Base-by-base conservation (phyloP, 225 moss, liverwort and hornwort genomes). In the Straminergon stramineum region DNA sequence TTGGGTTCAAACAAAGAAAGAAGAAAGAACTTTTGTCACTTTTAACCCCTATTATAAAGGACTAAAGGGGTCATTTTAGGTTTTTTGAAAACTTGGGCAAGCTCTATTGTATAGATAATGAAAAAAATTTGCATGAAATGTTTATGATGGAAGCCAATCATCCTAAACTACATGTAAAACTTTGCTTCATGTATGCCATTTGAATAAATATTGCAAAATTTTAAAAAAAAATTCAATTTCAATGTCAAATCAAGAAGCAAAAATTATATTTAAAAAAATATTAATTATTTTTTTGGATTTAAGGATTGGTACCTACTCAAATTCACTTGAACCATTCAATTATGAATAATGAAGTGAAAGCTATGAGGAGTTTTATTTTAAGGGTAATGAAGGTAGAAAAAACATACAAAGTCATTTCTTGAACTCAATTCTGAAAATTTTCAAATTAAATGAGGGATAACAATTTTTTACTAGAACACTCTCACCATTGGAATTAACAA, bases 31-130 rank as follows among this genome's bases (percentile, higher is more conserved):
- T 7, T 23, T 7, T 39, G 7, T 69, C 23, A 23, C 13, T 12
- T 1, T 22, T 23, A 19, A n/a, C 1, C 9, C 4, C 23, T 28
- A n/a, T n/a, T n/a, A n/a, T n/a, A n/a, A 69, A 69, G 4, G 7
- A 23, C 4, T 7, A 70, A 13, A 1, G 12, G 13, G 22, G 2
- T 2, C 1, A 39, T 23, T 39, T n/a, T n/a, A 3, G 22, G 0
- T 22, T 34, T n/a, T 69, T 22, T 68, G 0, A 22, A 2, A n/a
- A 69, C 7, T n/a, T 13, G 3, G 7, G 2, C n/a, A 69, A 69
- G 13, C 7, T 69, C 6, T n/a, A 7, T 13, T 69, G n/a, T n/a
- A 4, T 69, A 22, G 7, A 23, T 69, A 69, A 23, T 22, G 13
- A 7, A 13, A 23, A n/a, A 24, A 2, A 13, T 23, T 39, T 70